Base-by-base conservation (phyloP, 2,329 filamentous ascomycete species). In the Herpotrichia juniperi region DNA sequence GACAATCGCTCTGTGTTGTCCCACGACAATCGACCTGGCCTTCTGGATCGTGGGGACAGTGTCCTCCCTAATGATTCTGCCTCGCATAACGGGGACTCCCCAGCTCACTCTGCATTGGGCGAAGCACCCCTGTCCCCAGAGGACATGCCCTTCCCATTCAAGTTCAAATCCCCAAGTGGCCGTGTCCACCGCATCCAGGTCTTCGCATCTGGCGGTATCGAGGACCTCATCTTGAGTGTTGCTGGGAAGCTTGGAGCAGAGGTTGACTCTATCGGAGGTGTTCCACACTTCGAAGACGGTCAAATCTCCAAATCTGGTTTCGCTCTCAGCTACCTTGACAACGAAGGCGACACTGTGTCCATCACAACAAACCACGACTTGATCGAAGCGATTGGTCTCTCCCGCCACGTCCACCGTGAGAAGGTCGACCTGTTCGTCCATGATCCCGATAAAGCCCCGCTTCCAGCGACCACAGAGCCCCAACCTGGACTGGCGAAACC, bases 401-500 rank as follows among this genome's bases (percentile, higher is more conserved):
- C 93, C 4, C 88, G 91, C 54, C 87, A 89, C 52, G 83, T 84
- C 40, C 86, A 81, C 62, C 87, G 86, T 40, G 94, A 97, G 63
- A 99, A 99, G 81, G 94, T 99, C 17, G 94, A 99, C 67, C 83
- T 99, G 14, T 97, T 96, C 66, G 93, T 97, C 11, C 94, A 99
- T 72, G 90, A 99, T 65, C 93, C 93, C 1, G 86, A 92, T 57
- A 89, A 94, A 76, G 87, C 93, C n/a, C 90, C 93, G 0, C 82
- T 92, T n/a, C 79, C 86, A 9, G 79, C 83, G 1, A 83, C 85
- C 0, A 74, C 87, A 10, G 81, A 87, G 32, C 84, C 85, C 31
- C 80, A 84, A 53, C 84, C 85, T 17, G 76, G 75, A 3, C 67
- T 80, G 14, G 66, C 76, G 14, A 80, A 79, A 54, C 76, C 79